Base-by-base conservation (phyloP, 371 early-diverging fungal genomes). In the Mucor mucedo region DNA sequence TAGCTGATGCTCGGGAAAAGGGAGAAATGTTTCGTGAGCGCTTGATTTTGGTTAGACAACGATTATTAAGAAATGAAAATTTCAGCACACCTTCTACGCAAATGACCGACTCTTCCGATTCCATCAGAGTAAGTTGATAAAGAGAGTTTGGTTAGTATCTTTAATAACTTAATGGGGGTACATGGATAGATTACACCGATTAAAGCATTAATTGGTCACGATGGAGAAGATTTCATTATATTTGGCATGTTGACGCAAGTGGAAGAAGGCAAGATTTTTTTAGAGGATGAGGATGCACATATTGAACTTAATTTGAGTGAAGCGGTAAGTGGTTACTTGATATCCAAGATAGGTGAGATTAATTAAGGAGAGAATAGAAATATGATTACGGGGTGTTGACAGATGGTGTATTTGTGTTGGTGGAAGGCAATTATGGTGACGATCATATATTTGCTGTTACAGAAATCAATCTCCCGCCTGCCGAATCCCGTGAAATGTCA, bases 191-290 rank as follows among this genome's bases (percentile, higher is more conserved):
- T 96, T 47, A 93, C 93, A 39, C 86, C 93, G 4, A 88, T 96
- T 40, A 92, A 91, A 67, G 84, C 91, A 2, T 74, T 96, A 52
- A 89, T 87, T 62, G 96, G 96, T 6, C 84, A 88, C 41, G 86
- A 87, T 53, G 85, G 85, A 16, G 87, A 88, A 54, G 62, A 72
- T 10, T 95, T 91, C 66, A 58, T 93, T 27, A 71, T 95, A 41
- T 91, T 95, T 75, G 97, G 97, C 2, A 94, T 96, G 95, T 72
- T 96, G 62, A 86, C 95, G 14, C 88, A 89, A 71, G 79, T 92
- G 52, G 86, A 90, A 53, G 93, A 92, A 59, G 95, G 95, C 11
- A 91, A 88, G 55, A 71, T 88, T 38, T 88, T 85, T 71, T 74
- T 96, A n/a, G 97, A 96, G 73, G 97, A 96, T 69, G 82, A 84